These are phyloP conservation scores for Dalbergia oliveri DNA, from an alignment of 306 rosid genomes.

Conservation along the genomic window DNA sequence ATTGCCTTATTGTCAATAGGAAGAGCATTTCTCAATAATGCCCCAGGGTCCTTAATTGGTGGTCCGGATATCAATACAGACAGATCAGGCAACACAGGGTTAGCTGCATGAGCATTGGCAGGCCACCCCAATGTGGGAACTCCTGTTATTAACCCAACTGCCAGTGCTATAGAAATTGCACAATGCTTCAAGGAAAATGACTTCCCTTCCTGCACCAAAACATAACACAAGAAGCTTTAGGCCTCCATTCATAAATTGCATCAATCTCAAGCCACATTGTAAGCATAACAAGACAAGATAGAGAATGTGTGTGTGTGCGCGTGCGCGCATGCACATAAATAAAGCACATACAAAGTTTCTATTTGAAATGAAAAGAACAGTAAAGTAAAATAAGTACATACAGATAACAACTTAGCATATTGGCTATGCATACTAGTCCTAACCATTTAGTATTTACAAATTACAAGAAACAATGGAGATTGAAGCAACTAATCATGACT, in stretches of 20 bases:
- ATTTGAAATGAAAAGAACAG: background rate
- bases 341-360: background rate
- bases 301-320: background rate
- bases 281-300: slow-evolving; percentile 5
- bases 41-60: slow-evolving; percentile 96
- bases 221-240: slow-evolving; percentile 35
- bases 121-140: slow-evolving; percentile 71
- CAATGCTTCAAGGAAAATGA: slow-evolving; percentile 74
- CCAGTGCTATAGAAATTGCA: slow-evolving; percentile 79
- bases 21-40: slow-evolving; percentile 88
- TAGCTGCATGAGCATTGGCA: slow-evolving; percentile 70
- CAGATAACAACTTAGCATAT: slow-evolving; percentile 17
- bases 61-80: slow-evolving; percentile 95
- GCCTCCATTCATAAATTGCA: slow-evolving; percentile 15
- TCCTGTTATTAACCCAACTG: slow-evolving; percentile 83
- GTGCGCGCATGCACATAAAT: background rate
- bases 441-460: background rate
- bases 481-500: slow-evolving; percentile 27
- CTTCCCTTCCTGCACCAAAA: slow-evolving; percentile 64
- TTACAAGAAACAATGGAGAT: background rate
- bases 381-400: slow-evolving; percentile 20
- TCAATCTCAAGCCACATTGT: slow-evolving; percentile 23
- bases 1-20: slow-evolving; percentile 95
- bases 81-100: slow-evolving; percentile 71
- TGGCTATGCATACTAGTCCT: slow-evolving; percentile 25